phyloP scores from a whole-genome alignment of 2,329 filamentous ascomycete species.

The Pyrenophora tritici-repentis region DNA sequence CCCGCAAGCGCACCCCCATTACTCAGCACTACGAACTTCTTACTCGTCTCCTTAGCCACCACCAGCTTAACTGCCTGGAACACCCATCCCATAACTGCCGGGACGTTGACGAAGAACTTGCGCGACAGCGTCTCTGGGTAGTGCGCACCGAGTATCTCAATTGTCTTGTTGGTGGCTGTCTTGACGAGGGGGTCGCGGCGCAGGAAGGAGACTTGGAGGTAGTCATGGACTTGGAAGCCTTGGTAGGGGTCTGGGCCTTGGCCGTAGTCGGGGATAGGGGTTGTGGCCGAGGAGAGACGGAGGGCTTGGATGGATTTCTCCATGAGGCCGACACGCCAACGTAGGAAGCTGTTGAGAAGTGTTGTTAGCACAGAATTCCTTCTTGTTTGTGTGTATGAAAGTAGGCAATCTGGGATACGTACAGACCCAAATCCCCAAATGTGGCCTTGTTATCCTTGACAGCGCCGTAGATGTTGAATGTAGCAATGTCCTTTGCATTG shows the following conservation, averaged over 20 bases:
- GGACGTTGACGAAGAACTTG: conserved; percentile 97
- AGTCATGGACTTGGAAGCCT: conserved; percentile 93
- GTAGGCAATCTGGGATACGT: conserved; percentile 16
- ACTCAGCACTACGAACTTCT: conserved; percentile 56
- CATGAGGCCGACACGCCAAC: conserved; percentile 90
- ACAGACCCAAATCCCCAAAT: conserved; percentile 83
- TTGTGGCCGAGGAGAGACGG: conserved; percentile 69
- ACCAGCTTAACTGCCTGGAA: conserved; percentile 55
- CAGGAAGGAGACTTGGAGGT: conserved; percentile 84
- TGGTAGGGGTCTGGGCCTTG: conserved; percentile 77
- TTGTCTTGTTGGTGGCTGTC: conserved; percentile 77
- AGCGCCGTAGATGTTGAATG: conserved; percentile 91
- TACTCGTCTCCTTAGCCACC: conserved; percentile 54
- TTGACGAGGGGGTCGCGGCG: conserved; percentile 78
- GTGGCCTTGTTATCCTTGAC: conserved; percentile 81
- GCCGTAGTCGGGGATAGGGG: conserved; percentile 71
- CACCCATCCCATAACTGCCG: conserved; percentile 83
- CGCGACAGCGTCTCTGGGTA: conserved; percentile 88
- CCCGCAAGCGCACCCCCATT: conserved; percentile 69
- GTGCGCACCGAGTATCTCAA: conserved; percentile 76
- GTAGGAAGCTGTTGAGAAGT: conserved; percentile 70
- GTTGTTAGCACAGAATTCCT: neutral
- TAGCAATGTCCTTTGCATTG: conserved; percentile 69
- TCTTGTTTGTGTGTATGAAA: neutral
- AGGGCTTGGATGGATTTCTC: conserved; percentile 80